Conservation (phyloP, 805 yeast species). For the Teunomyces tritomae region DNA sequence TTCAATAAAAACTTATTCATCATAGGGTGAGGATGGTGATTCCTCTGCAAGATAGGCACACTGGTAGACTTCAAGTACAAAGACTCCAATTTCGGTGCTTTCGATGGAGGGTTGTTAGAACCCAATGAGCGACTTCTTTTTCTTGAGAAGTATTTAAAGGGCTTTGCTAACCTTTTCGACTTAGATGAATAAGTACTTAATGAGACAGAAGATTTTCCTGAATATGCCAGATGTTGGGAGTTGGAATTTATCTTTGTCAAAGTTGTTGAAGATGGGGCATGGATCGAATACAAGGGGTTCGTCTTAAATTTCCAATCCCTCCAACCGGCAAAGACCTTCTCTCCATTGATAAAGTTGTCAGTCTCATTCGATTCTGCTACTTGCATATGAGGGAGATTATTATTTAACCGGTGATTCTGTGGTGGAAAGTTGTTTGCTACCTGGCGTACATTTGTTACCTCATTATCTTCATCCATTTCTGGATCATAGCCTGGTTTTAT, state of each 20-base stretch:
- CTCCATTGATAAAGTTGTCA: not conserved
- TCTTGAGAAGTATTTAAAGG: conserved; percentile 18
- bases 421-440: not conserved
- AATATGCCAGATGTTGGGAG: conserved; percentile 15
- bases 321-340: conserved; percentile 72
- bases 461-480: conserved; percentile 13
- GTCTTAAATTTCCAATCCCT: conserved; percentile 83
- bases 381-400: conserved; percentile 2
- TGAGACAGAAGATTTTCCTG: conserved; percentile 15
- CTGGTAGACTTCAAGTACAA: not conserved
- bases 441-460: not conserved
- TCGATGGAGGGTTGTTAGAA: not conserved
- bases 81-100: conserved; percentile 1
- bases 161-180: conserved; percentile 14
- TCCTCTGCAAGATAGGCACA: conserved; percentile 1
- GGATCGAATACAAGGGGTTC: conserved; percentile 58
- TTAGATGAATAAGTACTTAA: conserved; percentile 14
- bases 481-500: conserved; percentile 32
- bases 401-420: not conserved
- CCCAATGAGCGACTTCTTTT: conserved; percentile 8
- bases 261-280: conserved; percentile 16
- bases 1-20: conserved; percentile 59
- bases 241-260: conserved; percentile 13
- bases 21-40: conserved; percentile 48
- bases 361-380: not conserved